A percentile compares a stretch with the other conserved stretches of the same genome.
phyloP scores from a whole-genome alignment of 2,329 filamentous ascomycete genomes.

The Fusarium annulatum region DNA sequence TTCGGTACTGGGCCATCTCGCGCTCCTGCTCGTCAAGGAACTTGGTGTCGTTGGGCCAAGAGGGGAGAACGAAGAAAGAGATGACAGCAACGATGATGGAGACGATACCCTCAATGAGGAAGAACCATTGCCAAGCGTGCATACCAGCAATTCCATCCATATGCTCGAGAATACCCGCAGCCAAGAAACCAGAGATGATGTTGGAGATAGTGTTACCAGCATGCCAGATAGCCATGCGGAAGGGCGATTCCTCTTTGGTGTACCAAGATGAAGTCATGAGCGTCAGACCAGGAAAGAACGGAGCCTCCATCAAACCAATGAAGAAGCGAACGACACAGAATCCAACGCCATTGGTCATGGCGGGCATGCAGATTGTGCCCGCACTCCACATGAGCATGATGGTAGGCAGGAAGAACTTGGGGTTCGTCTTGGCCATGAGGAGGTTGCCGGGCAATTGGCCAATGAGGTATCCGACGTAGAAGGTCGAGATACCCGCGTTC shows the following conservation, averaged over 20 bases:
- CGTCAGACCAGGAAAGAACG: constrained; percentile 54
- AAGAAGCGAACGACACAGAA: constrained; percentile 49
- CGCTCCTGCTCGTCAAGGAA: constrained; percentile 53
- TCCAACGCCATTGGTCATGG: constrained; percentile 46
- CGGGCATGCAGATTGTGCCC: constrained; percentile 58
- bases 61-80: constrained; percentile 52
- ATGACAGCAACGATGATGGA: constrained; percentile 48
- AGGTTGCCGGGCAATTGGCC: constrained; percentile 60
- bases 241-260: constrained; percentile 56
- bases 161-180: constrained; percentile 56
- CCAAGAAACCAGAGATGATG: constrained; percentile 57
- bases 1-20: constrained; percentile 53
- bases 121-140: constrained; percentile 56
- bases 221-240: constrained; percentile 59
- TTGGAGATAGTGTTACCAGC: constrained; percentile 60
- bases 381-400: constrained; percentile 58
- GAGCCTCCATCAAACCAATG: constrained; percentile 49
- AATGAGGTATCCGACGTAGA: constrained; percentile 60
- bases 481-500: constrained; percentile 55
- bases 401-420: constrained; percentile 50
- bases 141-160: constrained; percentile 54
- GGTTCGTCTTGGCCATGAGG: constrained; percentile 55
- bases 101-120: constrained; percentile 51
- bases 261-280: constrained; percentile 59
- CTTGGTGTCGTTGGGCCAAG: constrained; percentile 47